These are phyloP conservation scores for Mycena metata DNA, from an alignment of 768 basidiomycete species.

Conservation along the genomic window DNA sequence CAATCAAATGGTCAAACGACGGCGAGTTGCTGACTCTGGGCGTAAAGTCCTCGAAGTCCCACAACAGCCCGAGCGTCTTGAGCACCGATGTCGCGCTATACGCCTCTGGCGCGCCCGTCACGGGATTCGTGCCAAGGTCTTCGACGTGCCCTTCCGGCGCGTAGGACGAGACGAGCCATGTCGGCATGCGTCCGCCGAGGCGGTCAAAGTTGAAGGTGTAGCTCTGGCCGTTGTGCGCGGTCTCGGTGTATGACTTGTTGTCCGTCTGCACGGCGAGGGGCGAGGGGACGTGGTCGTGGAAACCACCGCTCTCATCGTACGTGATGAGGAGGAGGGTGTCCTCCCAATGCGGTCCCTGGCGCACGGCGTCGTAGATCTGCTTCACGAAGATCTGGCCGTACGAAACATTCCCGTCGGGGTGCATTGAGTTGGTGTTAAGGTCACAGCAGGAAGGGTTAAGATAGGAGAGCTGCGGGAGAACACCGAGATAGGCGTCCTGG, in stretches of 20 bases:
- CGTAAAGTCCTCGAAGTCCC: conserved; percentile 39
- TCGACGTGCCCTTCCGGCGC: conserved; percentile 41
- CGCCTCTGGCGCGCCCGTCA: conserved; percentile 34
- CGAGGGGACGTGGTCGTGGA: conserved; percentile 50
- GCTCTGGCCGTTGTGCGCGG: conserved; percentile 38
- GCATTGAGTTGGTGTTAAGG: conserved; percentile 40
- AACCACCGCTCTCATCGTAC: conserved; percentile 51
- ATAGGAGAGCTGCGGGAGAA: conserved; percentile 47
- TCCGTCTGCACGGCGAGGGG: conserved; percentile 46
- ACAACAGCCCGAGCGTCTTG: conserved; percentile 40
- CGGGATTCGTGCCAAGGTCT: conserved; percentile 43
- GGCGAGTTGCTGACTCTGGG: conserved; percentile 38
- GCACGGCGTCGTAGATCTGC: conserved; percentile 48
- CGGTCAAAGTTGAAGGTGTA: conserved; percentile 47
- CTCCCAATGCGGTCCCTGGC: conserved; percentile 46
- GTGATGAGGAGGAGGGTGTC: conserved; percentile 49
- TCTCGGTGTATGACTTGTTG: conserved; percentile 46
- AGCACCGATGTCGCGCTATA: conserved; percentile 40
- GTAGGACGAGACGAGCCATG: conserved; percentile 44
- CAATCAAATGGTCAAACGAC: conserved; percentile 40
- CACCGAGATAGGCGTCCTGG: conserved; percentile 43
- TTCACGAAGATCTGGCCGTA: conserved; percentile 47
- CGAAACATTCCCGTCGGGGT: conserved; percentile 44
- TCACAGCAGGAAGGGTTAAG: conserved; percentile 47
- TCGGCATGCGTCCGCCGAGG: conserved; percentile 48